Conservation (phyloP, 139 green algal species). For the Axilococcus clingmanii region DNA sequence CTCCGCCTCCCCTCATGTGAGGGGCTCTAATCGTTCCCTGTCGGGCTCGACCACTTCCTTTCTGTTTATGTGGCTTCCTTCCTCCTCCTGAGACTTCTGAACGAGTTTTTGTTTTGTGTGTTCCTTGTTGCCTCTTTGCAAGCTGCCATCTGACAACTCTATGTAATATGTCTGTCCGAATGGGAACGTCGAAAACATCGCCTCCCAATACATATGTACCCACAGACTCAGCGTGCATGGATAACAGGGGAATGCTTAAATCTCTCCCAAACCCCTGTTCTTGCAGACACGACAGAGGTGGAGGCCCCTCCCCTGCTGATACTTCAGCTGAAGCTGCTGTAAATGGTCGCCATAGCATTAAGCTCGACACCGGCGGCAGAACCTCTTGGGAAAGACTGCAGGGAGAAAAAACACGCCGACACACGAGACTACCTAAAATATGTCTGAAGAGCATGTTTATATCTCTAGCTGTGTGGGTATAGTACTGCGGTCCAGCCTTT, state of each 20-base stretch:
- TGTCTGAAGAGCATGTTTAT: too few relatives aligned
- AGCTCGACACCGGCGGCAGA: not conserved
- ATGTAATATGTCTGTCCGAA: conserved; percentile 81
- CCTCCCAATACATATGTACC: conserved; percentile 27
- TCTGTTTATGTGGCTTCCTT: conserved; percentile 52
- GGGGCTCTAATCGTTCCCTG: conserved; percentile 51
- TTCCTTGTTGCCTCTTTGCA: conserved; percentile 76
- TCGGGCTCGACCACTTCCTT: conserved; percentile 51
- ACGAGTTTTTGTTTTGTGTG: conserved; percentile 66
- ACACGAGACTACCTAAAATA: too few relatives aligned
- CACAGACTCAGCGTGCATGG: conserved; percentile 10
- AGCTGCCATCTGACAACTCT: conserved; percentile 79
- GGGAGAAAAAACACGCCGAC: not conserved
- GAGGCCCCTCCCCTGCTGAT: not conserved
- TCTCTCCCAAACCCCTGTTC: conserved; percentile 8
- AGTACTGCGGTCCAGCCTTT: too few relatives aligned
- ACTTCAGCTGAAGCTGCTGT: not conserved
- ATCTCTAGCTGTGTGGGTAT: too few relatives aligned
- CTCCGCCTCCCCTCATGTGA: conserved; percentile 70
- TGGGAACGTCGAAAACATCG: conserved; percentile 48
- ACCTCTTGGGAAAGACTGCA: not conserved
- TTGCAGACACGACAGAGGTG: too few relatives aligned
- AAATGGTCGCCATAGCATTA: conserved; percentile 1
- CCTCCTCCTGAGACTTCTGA: conserved; percentile 58
- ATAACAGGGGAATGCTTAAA: conserved; percentile 11